Conservation (phyloP, 371 early-diverging fungal species). For the Mortierella sp. region DNA sequence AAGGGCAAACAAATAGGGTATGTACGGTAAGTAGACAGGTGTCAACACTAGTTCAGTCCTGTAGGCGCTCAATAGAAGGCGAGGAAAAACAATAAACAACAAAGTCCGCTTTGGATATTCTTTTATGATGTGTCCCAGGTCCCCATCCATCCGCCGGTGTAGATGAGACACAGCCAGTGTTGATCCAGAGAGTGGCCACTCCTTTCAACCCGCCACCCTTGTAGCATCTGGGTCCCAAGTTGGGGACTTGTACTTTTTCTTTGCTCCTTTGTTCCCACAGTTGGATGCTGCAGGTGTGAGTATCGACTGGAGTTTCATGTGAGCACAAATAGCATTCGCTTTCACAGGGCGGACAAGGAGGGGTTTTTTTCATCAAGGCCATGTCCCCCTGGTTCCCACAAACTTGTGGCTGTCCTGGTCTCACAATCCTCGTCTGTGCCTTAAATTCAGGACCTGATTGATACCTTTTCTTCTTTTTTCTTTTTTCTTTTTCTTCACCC, state of each 20-base stretch:
- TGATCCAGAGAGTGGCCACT: neutral
- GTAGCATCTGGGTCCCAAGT: neutral
- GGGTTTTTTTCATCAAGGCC: neutral
- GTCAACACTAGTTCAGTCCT: neutral
- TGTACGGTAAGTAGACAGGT: neutral
- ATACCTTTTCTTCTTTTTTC: neutral
- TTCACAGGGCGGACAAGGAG: too few species aligned
- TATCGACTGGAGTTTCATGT: neutral
- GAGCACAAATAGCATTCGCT: neutral
- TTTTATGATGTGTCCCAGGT: neutral
- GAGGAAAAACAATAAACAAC: neutral
- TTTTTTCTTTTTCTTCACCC: neutral
- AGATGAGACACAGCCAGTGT: constrained; percentile 2
- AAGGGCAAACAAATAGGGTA: neutral
- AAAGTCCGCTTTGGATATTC: neutral
- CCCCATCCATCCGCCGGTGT: neutral
- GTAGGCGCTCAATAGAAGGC: neutral
- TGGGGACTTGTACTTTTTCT: neutral
- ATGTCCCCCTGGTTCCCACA: neutral
- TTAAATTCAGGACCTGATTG: neutral
- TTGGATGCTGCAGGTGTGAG: too few species aligned
- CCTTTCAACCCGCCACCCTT: too few species aligned
- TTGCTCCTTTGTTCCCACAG: neutral
- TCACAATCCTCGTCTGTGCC: neutral
- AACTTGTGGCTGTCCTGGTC: neutral